Conservation (phyloP, 78 protist genomes). For the Andalucia godoyi region DNA sequence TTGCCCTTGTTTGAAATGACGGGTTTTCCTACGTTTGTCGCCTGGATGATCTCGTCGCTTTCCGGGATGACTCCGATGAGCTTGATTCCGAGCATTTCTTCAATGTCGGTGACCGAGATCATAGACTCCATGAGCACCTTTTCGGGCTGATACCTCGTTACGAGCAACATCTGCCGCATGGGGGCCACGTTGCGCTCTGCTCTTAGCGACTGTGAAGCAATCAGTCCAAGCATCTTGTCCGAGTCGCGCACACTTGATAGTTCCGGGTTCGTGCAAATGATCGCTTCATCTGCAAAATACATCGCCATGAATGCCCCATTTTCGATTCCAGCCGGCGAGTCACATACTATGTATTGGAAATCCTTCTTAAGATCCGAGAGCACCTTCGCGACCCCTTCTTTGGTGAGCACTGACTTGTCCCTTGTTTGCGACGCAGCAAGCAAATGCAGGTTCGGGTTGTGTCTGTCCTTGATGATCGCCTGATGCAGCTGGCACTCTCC, state of each 20-base stretch:
- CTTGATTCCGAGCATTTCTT: slow-evolving; percentile 15
- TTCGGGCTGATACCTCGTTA: slow-evolving; percentile 25
- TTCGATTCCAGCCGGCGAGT: slow-evolving; percentile 34
- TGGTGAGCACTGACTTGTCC: slow-evolving; percentile 26
- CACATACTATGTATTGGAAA: slow-evolving; percentile 25
- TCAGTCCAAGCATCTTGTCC: slow-evolving; percentile 29
- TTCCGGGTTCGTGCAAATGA: slow-evolving; percentile 21
- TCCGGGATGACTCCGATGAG: slow-evolving; percentile 25
- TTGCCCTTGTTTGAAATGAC: too few species aligned
- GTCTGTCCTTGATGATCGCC: slow-evolving; percentile 17
- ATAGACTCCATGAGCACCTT: slow-evolving; percentile 9
- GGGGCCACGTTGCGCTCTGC: slow-evolving; percentile 13
- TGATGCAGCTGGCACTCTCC: slow-evolving; percentile 18
- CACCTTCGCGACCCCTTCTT: slow-evolving; percentile 24
- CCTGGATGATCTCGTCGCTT: slow-evolving; percentile 1
- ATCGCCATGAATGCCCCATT: slow-evolving; percentile 26
- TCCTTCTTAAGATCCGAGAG: slow-evolving; percentile 1
- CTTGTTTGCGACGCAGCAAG: slow-evolving; percentile 29
- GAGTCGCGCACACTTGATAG: slow-evolving; percentile 14
- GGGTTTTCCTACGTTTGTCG: slow-evolving; percentile 24
- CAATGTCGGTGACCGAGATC: slow-evolving; percentile 24
- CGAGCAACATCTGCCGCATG: slow-evolving; percentile 3
- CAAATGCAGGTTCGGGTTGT: slow-evolving; percentile 14
- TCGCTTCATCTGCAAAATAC: slow-evolving; percentile 17
- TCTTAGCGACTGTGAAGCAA: slow-evolving; percentile 20